These are phyloP conservation scores for Ceratobasidium sp. DNA, from an alignment of 1,284 basidiomycete genomes.

Conservation along the genomic window DNA sequence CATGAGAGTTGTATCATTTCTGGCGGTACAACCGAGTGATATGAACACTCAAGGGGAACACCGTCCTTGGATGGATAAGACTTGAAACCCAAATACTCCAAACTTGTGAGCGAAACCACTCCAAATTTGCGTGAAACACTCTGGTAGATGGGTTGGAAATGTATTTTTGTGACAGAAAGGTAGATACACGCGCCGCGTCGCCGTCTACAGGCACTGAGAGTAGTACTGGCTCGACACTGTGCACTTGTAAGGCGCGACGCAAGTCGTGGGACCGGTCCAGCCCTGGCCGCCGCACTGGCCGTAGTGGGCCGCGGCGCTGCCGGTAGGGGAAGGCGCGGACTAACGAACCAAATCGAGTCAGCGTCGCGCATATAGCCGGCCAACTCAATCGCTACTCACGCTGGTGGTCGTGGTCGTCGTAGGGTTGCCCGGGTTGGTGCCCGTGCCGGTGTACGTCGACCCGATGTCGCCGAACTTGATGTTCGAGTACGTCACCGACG, in stretches of 20 bases:
- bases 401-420: conserved; percentile 18
- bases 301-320: conserved; percentile 22
- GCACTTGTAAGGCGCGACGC: conserved; percentile 45
- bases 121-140: background rate
- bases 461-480: conserved; percentile 45
- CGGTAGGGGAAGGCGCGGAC: background rate
- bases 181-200: too few relatives aligned
- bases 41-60: too few relatives aligned
- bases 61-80: too few relatives aligned
- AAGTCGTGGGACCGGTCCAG: conserved; percentile 48
- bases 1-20: too few relatives aligned
- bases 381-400: conserved; percentile 3
- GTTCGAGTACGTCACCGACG: conserved; percentile 46
- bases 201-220: too few relatives aligned
- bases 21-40: too few relatives aligned
- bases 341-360: background rate
- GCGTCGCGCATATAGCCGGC: background rate
- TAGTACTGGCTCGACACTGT: background rate
- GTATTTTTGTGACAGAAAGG: too few relatives aligned
- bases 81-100: too few relatives aligned
- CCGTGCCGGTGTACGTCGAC: conserved; percentile 45
- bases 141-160: background rate
- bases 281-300: conserved; percentile 44
- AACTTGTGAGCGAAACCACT: background rate
- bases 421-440: conserved; percentile 12